Evolutionary conservation across 2,329 filamentous ascomycete genomes (phyloP).

Genomic region (Cladosporium austrohemisphaericum): DNA sequence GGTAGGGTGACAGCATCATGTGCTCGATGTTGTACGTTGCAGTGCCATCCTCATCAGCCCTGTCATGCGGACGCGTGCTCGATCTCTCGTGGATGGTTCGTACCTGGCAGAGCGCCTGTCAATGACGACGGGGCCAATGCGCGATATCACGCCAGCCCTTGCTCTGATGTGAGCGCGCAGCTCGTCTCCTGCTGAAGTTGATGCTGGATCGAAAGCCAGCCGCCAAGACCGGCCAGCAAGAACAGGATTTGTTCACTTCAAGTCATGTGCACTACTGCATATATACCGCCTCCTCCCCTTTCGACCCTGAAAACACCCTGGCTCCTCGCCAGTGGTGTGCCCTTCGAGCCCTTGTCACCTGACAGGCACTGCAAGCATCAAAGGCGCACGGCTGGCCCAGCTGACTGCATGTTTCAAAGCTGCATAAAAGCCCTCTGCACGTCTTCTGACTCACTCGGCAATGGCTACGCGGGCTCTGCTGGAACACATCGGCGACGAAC

Average conservation of each 20-base stretch:
- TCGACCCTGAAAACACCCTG: background rate
- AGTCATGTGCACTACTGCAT: background rate
- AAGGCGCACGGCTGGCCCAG: slow-evolving; percentile 10
- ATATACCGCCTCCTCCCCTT: background rate
- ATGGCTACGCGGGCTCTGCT: slow-evolving; percentile 7
- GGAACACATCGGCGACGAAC: slow-evolving; percentile 18
- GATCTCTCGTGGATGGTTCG: too few species aligned
- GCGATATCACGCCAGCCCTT: too few species aligned
- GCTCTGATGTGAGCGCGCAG: too few species aligned
- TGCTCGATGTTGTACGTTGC: too few species aligned
- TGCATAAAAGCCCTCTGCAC: slow-evolving; percentile 11
- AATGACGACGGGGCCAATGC: too few species aligned
- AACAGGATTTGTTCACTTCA: background rate
- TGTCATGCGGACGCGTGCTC: too few species aligned
- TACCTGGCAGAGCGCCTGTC: too few species aligned
- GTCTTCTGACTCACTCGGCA: slow-evolving; percentile 21
- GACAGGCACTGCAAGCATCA: background rate
- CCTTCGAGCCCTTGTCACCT: slow-evolving; percentile 2
- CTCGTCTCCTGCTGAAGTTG: too few species aligned
- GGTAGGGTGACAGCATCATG: too few species aligned
- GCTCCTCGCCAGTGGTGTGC: background rate
- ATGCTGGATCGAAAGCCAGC: background rate
- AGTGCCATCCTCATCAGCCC: too few species aligned
- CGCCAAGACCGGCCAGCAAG: background rate
- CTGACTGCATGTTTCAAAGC: slow-evolving; percentile 10